These are phyloP conservation scores for Tolypocladium tundrense DNA, from an alignment of 2,329 filamentous ascomycete species.

Conservation along the genomic window DNA sequence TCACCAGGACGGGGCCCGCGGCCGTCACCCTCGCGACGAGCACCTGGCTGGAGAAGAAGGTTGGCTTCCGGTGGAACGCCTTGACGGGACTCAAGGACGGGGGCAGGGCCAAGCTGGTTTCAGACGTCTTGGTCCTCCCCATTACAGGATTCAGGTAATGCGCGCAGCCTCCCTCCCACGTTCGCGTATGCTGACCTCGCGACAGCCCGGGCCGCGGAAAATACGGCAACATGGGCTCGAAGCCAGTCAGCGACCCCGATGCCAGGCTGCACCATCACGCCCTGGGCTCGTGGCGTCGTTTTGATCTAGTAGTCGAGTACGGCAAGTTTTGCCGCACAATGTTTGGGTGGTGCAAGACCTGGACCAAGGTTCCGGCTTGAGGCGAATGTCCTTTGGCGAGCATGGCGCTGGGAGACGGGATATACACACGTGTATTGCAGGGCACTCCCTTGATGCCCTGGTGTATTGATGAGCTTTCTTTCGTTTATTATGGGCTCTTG, in stretches of 20 bases:
- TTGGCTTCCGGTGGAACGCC: slow-evolving; percentile 12
- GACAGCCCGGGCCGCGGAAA: slow-evolving; percentile 10
- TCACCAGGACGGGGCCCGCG: slow-evolving; percentile 13
- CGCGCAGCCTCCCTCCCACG: not conserved
- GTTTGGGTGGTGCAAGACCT: slow-evolving; percentile 11
- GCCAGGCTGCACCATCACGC: slow-evolving; percentile 11
- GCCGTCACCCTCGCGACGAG: slow-evolving; percentile 11
- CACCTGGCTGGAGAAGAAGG: slow-evolving; percentile 9
- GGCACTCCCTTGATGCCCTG: not conserved
- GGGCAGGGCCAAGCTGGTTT: slow-evolving; percentile 10
- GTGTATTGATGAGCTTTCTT: not conserved
- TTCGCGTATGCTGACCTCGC: not conserved
- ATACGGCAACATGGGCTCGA: slow-evolving; percentile 14
- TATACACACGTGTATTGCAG: not conserved
- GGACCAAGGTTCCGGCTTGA: slow-evolving; percentile 9
- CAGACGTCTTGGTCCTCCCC: slow-evolving; percentile 11
- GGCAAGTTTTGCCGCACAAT: slow-evolving; percentile 14
- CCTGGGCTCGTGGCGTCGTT: slow-evolving; percentile 12
- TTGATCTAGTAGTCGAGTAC: slow-evolving; percentile 10
- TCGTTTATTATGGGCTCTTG: not conserved
- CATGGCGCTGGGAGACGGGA: not conserved
- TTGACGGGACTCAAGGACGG: slow-evolving; percentile 11
- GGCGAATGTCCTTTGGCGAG: not conserved
- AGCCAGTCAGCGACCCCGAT: slow-evolving; percentile 9
- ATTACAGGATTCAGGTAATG: slow-evolving; percentile 14